A percentile compares a stretch with the other conserved stretches of the same genome.
Conservation (phyloP, 2,329 filamentous ascomycete species). For the Clarireedia homoeocarpa region DNA sequence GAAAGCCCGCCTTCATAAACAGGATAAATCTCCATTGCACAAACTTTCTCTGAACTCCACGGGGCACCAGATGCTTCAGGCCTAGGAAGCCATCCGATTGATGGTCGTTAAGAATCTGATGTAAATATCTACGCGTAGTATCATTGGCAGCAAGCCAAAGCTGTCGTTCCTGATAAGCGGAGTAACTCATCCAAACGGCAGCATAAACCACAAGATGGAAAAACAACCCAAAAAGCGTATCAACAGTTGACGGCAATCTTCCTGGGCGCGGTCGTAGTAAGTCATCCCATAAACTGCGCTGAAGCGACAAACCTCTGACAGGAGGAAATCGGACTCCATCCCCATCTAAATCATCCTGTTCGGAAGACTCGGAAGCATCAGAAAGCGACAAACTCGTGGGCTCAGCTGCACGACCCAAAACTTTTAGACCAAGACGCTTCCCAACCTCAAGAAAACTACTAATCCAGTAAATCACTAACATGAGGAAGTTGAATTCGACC, state of each 20-base stretch:
- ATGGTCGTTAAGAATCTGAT: neutral
- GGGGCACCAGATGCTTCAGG: neutral
- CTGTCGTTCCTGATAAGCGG: neutral
- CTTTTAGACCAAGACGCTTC: neutral
- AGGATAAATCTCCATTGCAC: neutral
- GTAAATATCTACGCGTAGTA: neutral
- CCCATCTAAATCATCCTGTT: neutral
- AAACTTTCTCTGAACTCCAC: neutral
- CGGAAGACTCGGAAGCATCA: neutral
- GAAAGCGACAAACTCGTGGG: no score
- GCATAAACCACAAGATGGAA: neutral
- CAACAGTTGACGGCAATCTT: neutral
- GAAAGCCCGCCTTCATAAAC: neutral
- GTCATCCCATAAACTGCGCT: neutral
- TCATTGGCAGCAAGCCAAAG: conserved; percentile 8
- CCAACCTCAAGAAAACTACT: neutral
- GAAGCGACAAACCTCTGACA: neutral
- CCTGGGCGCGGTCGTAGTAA: neutral
- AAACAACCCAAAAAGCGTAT: neutral
- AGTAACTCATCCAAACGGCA: neutral
- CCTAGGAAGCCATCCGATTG: neutral
- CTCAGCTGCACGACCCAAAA: neutral
- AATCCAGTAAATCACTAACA: neutral
- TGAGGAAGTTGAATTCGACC: conserved; percentile 8
- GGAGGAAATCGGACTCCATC: neutral